A percentile compares a stretch with the other conserved stretches of the same genome.
Evolutionary conservation across 2,329 filamentous ascomycete species (phyloP).

Genomic region (Fusarium begoniae): DNA sequence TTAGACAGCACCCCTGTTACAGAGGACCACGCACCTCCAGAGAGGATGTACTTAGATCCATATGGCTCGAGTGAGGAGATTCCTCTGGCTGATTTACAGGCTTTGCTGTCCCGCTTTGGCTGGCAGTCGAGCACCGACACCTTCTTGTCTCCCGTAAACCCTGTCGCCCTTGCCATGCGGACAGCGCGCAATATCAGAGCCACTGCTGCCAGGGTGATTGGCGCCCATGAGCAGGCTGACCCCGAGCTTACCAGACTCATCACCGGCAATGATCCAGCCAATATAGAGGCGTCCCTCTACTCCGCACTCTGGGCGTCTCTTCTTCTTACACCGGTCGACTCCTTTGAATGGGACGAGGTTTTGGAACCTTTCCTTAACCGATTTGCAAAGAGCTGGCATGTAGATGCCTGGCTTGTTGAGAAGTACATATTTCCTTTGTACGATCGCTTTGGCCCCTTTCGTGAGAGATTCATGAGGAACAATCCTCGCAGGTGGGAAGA

Average conservation of each 20-base stretch:
- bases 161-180: slow-evolving; percentile 75
- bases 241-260: slow-evolving; percentile 47
- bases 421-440: slow-evolving; percentile 71
- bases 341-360: slow-evolving; percentile 66
- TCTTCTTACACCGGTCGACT: slow-evolving; percentile 60
- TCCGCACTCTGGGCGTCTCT: slow-evolving; percentile 77
- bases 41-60: slow-evolving; percentile 83
- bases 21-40: slow-evolving; percentile 49
- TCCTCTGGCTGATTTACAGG: slow-evolving; percentile 64
- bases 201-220: slow-evolving; percentile 58
- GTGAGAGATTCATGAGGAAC: slow-evolving; percentile 42
- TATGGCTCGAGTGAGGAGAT: slow-evolving; percentile 78
- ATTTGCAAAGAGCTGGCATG: slow-evolving; percentile 54
- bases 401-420: slow-evolving; percentile 77
- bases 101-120: slow-evolving; percentile 62
- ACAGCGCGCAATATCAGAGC: slow-evolving; percentile 81
- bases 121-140: slow-evolving; percentile 54
- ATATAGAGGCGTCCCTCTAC: slow-evolving; percentile 70
- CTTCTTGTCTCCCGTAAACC: slow-evolving; percentile 72
- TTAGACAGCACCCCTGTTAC: slow-evolving; percentile 61
- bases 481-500: slow-evolving; percentile 43
- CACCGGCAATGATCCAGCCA: slow-evolving; percentile 51
- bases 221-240: slow-evolving; percentile 42
- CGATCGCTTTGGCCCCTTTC: slow-evolving; percentile 51
- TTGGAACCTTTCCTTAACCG: slow-evolving; percentile 70